These are phyloP conservation scores for Nakazawaea ernobii DNA, from an alignment of 805 yeast species.

Conservation along the genomic window DNA sequence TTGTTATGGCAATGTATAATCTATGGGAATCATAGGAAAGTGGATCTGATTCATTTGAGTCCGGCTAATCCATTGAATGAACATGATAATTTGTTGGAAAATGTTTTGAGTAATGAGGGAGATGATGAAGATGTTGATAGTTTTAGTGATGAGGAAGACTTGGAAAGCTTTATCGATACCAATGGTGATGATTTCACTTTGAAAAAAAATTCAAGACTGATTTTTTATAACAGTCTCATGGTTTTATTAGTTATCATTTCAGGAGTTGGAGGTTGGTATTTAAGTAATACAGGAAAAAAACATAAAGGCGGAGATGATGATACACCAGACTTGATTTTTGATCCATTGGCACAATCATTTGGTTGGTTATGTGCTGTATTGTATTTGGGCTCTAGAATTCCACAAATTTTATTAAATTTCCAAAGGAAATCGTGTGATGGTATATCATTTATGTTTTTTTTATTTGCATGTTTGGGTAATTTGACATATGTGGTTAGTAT, in stretches of 20 bases:
- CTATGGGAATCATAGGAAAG: slow-evolving; percentile 54
- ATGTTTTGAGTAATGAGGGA: slow-evolving; percentile 43
- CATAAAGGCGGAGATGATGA: slow-evolving; percentile 27
- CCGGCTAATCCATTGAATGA: slow-evolving; percentile 85
- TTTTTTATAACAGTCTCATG: slow-evolving; percentile 39
- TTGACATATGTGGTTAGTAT: slow-evolving; percentile 86
- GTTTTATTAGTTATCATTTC: slow-evolving; percentile 63
- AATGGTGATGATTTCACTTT: slow-evolving; percentile 22
- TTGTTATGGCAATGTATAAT: slow-evolving; percentile 76
- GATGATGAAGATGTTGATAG: slow-evolving; percentile 25
- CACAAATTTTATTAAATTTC: slow-evolving; percentile 83
- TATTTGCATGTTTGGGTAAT: slow-evolving; percentile 94
- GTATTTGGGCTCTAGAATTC: slow-evolving; percentile 84
- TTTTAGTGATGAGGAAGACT: slow-evolving; percentile 16
- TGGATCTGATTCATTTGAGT: slow-evolving; percentile 74
- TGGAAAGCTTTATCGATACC: slow-evolving; percentile 25
- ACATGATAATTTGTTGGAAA: slow-evolving; percentile 51
- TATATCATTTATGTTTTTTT: slow-evolving; percentile 84
- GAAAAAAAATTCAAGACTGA: slow-evolving; percentile 14
- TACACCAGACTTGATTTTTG: slow-evolving; percentile 48
- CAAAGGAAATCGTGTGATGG: slow-evolving; percentile 93
- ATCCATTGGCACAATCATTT: slow-evolving; percentile 77
- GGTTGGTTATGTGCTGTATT: slow-evolving; percentile 77
- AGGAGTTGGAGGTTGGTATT: slow-evolving; percentile 86
- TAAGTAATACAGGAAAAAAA: slow-evolving; percentile 45